Base-by-base conservation (phyloP, 192 early-diverging fungal genomes). In the Haplosporangium gracile region DNA sequence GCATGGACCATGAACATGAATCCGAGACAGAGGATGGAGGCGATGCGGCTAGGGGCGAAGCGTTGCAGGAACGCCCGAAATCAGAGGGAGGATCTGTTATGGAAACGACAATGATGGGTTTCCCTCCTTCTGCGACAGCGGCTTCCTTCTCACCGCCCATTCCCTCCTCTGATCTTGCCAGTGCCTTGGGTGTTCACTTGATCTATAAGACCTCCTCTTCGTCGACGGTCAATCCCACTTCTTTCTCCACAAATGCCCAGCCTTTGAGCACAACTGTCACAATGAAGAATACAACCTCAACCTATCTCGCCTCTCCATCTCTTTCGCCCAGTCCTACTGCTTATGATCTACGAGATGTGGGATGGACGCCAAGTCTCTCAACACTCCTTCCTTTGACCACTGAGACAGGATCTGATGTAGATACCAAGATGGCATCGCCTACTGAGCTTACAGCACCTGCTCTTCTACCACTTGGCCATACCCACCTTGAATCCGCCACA, bases 351-450 rank as follows among this genome's bases (percentile, higher is more conserved):
- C 47, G 2, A 10, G 29, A 36, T 32, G 34, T 69, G 10, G 68
- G 47, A 8, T 78, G 76, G 76, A 70, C 45, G 22, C 70, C 68
- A 5, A 45, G 34, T 11, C 26, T 63, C 7, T 10, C 60, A 49
- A 38, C 70, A 74, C 51, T 47, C 4, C 53, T 63, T 10, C 26
- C 68, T 29, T 24, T 71, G 69, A 26, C 70, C 20, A 63, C 15
- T 43, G n/a, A 72, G 51, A 29, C 53, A 36, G 69, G 69, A 15
- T 0, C 2, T 36, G 34, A 74, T 13, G 11, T 68, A 8, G 82
- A 84, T 70, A 26, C 51, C 1, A 78, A 77, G 20, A 80, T 85
- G 83, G 55, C 53, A 10, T 85, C 83, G 15, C 83, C 83, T n/a
- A 76, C 65, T 2, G 82, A 74, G 22, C 8, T 24, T n/a, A 16